A percentile compares a stretch with the other conserved stretches of the same genome.
Conservation (phyloP, 108 stramenopile genomes). For the Nannochloropsis gaditana region DNA sequence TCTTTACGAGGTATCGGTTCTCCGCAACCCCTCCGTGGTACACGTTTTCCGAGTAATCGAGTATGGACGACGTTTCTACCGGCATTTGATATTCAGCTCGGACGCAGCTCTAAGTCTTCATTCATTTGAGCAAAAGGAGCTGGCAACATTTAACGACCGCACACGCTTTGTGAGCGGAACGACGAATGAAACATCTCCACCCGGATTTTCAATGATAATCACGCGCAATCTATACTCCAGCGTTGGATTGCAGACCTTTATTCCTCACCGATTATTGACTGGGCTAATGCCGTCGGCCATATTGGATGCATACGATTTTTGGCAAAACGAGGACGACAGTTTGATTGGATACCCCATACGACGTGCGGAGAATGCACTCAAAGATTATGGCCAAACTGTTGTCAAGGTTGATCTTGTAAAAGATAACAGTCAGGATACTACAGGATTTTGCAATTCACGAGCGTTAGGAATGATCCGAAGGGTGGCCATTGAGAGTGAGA, state of each 20-base stretch:
- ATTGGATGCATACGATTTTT: slow-evolving; percentile 86
- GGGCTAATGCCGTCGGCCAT: slow-evolving; percentile 84
- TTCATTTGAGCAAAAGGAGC: slow-evolving; percentile 29
- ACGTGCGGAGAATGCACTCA: background rate
- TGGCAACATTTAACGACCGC: background rate
- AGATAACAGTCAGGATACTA: slow-evolving; percentile 52
- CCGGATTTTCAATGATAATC: slow-evolving; percentile 72
- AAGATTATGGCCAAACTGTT: slow-evolving; percentile 9
- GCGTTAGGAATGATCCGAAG: slow-evolving; percentile 74
- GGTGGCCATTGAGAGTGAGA: slow-evolving; percentile 60
- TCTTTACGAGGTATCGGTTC: slow-evolving; percentile 91
- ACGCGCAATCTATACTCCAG: slow-evolving; percentile 69
- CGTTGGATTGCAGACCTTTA: slow-evolving; percentile 73
- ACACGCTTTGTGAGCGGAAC: slow-evolving; percentile 84
- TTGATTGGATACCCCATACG: slow-evolving; percentile 65
- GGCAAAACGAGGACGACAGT: slow-evolving; percentile 88
- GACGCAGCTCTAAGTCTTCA: slow-evolving; percentile 57
- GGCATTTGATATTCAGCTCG: slow-evolving; percentile 83
- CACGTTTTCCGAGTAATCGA: slow-evolving; percentile 90
- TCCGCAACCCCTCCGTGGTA: slow-evolving; percentile 80
- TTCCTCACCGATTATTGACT: slow-evolving; percentile 76
- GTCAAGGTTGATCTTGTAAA: slow-evolving; percentile 36
- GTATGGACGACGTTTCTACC: slow-evolving; percentile 86
- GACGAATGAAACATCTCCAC: slow-evolving; percentile 32
- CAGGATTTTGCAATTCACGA: slow-evolving; percentile 76